A percentile compares a stretch with the other conserved stretches of the same genome.
phyloP scores from a whole-genome alignment of 2,329 filamentous ascomycete species.

The Sclerotinia subarctica region DNA sequence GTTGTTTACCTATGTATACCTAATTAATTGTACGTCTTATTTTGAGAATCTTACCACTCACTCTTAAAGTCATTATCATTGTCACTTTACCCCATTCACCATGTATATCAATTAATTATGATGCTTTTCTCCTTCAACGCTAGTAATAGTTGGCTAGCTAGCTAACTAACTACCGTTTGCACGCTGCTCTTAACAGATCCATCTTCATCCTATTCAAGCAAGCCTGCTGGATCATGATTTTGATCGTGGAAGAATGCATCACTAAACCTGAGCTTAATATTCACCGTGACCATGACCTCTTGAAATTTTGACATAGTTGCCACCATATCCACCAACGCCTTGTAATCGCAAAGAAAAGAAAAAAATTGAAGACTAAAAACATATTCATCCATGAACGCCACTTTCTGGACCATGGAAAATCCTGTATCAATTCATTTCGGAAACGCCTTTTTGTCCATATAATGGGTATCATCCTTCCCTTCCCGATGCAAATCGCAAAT shows the following conservation, averaged over 20 bases:
- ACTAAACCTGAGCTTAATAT: not conserved
- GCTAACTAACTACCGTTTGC: not conserved
- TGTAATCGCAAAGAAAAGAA: not conserved
- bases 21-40: too few relatives aligned
- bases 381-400: conserved; percentile 8
- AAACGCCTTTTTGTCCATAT: conserved; percentile 21
- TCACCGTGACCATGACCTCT: not conserved
- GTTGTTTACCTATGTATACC: too few relatives aligned
- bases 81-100: not conserved
- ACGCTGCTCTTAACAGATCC: not conserved
- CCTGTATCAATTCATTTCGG: conserved; percentile 2
- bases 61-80: not conserved
- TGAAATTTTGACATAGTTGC: not conserved
- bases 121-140: not conserved
- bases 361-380: not conserved
- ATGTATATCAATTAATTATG: not conserved
- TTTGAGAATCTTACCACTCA: too few relatives aligned
- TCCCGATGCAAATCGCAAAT: conserved; percentile 9
- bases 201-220: not conserved
- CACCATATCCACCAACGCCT: not conserved
- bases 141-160: not conserved
- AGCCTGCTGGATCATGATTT: not conserved
- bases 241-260: not conserved
- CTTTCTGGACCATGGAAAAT: not conserved
- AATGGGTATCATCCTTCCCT: conserved; percentile 20